Base-by-base conservation (phyloP, 495 filamentous ascomycete species). In the Rusavskia elegans region DNA sequence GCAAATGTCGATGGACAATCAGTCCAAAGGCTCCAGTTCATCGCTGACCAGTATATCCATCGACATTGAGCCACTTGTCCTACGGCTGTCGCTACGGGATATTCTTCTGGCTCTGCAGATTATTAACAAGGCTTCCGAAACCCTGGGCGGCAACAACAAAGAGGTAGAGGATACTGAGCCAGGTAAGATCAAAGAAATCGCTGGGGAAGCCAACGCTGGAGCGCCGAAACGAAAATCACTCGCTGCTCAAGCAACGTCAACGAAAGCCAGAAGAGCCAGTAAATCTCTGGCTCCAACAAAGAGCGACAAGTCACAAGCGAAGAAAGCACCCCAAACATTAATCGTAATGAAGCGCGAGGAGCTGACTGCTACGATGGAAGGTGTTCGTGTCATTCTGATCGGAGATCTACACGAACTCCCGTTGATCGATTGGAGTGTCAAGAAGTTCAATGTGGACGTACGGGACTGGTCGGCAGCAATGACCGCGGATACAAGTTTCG, bases 341-440 rank as follows among this genome's bases (percentile, higher is more conserved):
- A 73, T 74, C 29, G 69, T 84, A 29, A 68, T 86, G 48, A 82
- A 78, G 59, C 79, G 85, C 37, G 92, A 98, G 63, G 86, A 95
- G 64, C 70, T 97, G 61, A 85, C 80, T 13, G 81, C 89, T 35
- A 77, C 82, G 13, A 70, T 96, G 49, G 86, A 89, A 45, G 92
- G 92, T n/a, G 74, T 96, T 52, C 78, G 92, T 53, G 79, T 98
- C 16, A 87, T 98, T 40, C 74, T 98, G 6, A 96, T 98, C 57
- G 92, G 92, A 27, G 92, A 96, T 60, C 69, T 93, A 36, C 93
- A 98, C 60, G 92, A 98, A 67, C 71, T 98, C 44, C 92, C 92
- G 21, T 79, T 98, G 46, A 72, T 98, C 3, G 92, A 98, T 68
- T 81, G 93, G 71, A 95, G 87, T 61, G 81, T 98, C 54, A 94